Evolutionary conservation across 2,329 filamentous ascomycete species (phyloP).

Genomic region (Neobulgaria alba): DNA sequence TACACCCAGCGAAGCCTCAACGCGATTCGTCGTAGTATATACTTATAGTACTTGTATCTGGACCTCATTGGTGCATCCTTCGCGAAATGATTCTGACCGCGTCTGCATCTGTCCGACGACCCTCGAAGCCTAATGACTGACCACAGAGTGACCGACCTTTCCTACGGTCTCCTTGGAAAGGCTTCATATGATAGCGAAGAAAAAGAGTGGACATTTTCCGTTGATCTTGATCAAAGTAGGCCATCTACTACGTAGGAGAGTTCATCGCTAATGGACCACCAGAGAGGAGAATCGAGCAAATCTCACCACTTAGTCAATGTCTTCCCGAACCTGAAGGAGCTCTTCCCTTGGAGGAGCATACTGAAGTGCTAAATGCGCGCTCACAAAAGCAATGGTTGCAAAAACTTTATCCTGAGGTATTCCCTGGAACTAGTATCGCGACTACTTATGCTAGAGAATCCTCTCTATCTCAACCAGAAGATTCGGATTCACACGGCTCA

Average conservation of each 20-base stretch:
- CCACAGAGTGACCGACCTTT: conserved; percentile 36
- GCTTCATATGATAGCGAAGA: conserved; percentile 35
- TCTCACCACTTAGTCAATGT: conserved; percentile 21
- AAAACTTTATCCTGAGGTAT: conserved; percentile 20
- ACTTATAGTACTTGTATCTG: too few relatives aligned
- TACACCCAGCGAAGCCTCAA: too few relatives aligned
- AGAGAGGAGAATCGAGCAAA: conserved; percentile 21
- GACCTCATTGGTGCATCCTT: too few relatives aligned
- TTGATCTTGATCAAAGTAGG: conserved; percentile 15
- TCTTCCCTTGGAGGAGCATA: conserved; percentile 8
- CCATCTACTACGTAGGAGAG: not conserved
- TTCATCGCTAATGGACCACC: conserved; percentile 7
- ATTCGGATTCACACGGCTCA: conserved; percentile 6
- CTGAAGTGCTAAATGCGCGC: conserved; percentile 5
- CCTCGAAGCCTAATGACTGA: conserved; percentile 42
- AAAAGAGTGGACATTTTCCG: conserved; percentile 26
- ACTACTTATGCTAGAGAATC: not conserved
- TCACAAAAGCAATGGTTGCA: conserved; percentile 19
- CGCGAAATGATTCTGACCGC: conserved; percentile 20
- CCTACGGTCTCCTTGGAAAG: conserved; percentile 45
- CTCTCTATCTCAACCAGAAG: not conserved
- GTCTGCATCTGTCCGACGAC: conserved; percentile 10
- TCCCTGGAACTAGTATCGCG: conserved; percentile 13
- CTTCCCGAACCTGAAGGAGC: conserved; percentile 15
- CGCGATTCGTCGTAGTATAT: too few relatives aligned